Evolutionary conservation across 164 flowering plant species (phyloP), one percentile per base, ranked within the genome.

Genomic region (Nymphaea thermarum): DNA sequence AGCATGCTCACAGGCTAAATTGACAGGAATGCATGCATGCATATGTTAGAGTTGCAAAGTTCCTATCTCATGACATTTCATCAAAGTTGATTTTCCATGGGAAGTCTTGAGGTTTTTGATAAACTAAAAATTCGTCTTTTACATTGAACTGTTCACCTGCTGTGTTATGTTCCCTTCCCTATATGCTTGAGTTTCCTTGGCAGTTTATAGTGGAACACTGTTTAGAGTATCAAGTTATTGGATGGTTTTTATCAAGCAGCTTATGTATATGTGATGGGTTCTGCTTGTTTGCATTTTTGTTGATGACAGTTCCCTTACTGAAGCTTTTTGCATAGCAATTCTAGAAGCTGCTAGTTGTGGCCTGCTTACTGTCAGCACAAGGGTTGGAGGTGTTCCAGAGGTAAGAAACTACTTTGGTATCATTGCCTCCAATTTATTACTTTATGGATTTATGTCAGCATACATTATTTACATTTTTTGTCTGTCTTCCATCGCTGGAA

Each of bases 331-430:
- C 82, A 95, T 90, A 78, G 99, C 98, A 66, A 92, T 92, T 76
- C 69, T 95, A 81, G 99, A 95, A 82, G 99, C 99, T 68, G 97
- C 98, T 53, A 92, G 99, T 83, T 92, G 98, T 80, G 98, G 99
- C 71, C 76, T 95, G 79, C 74, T 95, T 60, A 95, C 99, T 44
- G 99, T 95, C 77, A 95, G 99, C 69, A 95, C 99, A 68, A 96
- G 96, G 45, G 98, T 92, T 0, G 99, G 99, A 77, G 98, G 98
- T 78, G 98, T 95, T 65, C 99, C 98, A 43, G 96, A 95, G 91
- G 99, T 75, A 82, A 70, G 12, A 47, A 47, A 47, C 55, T 47
- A 4, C 12, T 4, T 47, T 47, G 55, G 4, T 14, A 47, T 47
- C 11, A 14, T 47, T 14, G 0, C 12, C 55, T 6, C 55, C 55